Evolutionary conservation across 2,329 filamentous ascomycete genomes (phyloP).

Genomic region (Septoria linicola): DNA sequence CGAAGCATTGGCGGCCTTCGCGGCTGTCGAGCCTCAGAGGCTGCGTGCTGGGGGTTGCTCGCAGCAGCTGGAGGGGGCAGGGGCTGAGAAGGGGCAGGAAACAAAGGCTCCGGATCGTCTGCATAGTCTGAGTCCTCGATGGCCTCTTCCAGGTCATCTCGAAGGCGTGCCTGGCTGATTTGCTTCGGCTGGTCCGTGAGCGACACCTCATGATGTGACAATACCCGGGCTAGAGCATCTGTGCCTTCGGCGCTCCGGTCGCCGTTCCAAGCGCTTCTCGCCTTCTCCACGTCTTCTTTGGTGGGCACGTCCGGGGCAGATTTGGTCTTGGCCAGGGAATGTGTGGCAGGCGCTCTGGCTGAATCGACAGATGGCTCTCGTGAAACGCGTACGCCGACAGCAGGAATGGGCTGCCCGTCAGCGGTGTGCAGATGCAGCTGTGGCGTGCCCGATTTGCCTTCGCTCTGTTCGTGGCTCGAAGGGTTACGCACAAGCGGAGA

Average conservation of each 20-base stretch:
- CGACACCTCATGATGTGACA: constrained; percentile 33
- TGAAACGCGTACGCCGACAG: constrained; percentile 13
- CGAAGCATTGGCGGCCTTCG: constrained; percentile 41
- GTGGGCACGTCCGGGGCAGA: constrained; percentile 18
- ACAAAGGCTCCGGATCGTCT: constrained; percentile 17
- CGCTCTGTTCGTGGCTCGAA: constrained; percentile 12
- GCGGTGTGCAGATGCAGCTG: constrained; percentile 24
- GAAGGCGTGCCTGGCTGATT: constrained; percentile 5
- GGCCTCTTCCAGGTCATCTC: constrained; percentile 24
- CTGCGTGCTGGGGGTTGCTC: neutral
- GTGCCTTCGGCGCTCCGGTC: constrained; percentile 33
- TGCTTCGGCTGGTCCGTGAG: constrained; percentile 20
- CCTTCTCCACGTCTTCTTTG: constrained; percentile 30
- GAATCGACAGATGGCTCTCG: constrained; percentile 10
- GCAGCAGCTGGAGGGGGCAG: neutral
- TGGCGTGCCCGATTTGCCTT: constrained; percentile 15
- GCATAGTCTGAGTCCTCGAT: constrained; percentile 29
- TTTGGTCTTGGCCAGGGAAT: constrained; percentile 1
- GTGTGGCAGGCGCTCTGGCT: neutral
- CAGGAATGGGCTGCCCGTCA: constrained; percentile 23
- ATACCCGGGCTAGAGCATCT: constrained; percentile 33
- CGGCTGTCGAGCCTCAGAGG: constrained; percentile 25
- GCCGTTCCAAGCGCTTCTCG: constrained; percentile 30
- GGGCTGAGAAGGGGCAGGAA: constrained; percentile 1
- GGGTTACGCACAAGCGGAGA: constrained; percentile 25